These are phyloP conservation scores for Gastrolobium villosum DNA, from an alignment of 306 rosid genomes.

Conservation along the genomic window DNA sequence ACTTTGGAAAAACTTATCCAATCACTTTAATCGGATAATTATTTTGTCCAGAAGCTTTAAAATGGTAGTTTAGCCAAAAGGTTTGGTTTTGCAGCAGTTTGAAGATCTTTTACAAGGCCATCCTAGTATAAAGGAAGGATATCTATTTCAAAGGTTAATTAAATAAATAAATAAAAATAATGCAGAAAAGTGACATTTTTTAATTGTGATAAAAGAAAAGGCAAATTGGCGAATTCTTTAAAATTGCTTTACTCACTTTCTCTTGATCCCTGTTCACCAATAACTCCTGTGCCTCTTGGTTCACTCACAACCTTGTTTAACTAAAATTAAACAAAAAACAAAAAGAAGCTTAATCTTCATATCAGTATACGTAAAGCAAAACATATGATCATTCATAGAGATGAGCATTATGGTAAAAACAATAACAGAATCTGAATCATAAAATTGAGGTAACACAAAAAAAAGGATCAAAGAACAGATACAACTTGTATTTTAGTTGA, in stretches of 20 bases:
- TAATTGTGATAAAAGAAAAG: slow-evolving; percentile 18
- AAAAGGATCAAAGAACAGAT: slow-evolving; percentile 10
- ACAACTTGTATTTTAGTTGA: slow-evolving; percentile 23
- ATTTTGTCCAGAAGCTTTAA: too few species aligned
- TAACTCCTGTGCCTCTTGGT: slow-evolving; percentile 78
- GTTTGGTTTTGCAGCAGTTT: too few species aligned
- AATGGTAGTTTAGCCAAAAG: too few species aligned
- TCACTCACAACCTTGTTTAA: slow-evolving; percentile 90
- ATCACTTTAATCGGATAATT: too few species aligned
- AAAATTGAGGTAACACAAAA: slow-evolving; percentile 26
- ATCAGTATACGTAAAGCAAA: slow-evolving; percentile 29
- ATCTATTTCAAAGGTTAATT: not conserved
- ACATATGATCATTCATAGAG: not conserved
- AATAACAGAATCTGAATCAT: slow-evolving; percentile 5
- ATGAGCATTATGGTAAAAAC: slow-evolving; percentile 31
- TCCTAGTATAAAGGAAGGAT: slow-evolving; percentile 28
- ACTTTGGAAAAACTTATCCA: too few species aligned
- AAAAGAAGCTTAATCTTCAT: slow-evolving; percentile 1
- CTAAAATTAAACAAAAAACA: slow-evolving; percentile 54
- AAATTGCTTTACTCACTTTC: slow-evolving; percentile 76
- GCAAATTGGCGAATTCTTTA: not conserved
- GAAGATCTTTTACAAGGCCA: too few species aligned
- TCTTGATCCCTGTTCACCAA: slow-evolving; percentile 89
- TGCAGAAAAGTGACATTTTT: not conserved
- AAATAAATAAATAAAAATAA: slow-evolving; percentile 11